Percentiles rank a stretch among this genome's conserved stretches.
Conservation (phyloP, 1,284 basidiomycete genomes). For the Cystobasidium sp. region DNA sequence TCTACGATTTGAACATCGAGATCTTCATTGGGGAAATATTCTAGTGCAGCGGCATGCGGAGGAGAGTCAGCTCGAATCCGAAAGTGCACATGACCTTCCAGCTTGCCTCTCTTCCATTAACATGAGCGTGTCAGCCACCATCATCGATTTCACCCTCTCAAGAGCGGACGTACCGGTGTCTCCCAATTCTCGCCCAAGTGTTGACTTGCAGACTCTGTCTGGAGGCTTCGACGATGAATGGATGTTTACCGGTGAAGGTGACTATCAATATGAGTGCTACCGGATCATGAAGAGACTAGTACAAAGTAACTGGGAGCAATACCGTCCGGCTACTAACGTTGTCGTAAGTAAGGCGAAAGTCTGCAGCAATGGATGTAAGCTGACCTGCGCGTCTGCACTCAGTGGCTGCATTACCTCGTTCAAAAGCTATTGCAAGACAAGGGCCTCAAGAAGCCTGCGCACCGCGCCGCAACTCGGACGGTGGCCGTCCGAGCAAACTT, state of each 20-base stretch:
- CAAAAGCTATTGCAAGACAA: constrained; percentile 73
- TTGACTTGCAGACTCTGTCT: constrained; percentile 45
- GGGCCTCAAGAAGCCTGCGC: constrained; percentile 62
- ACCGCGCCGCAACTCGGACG: neutral
- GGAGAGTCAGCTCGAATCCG: neutral
- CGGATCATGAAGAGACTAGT: constrained; percentile 76
- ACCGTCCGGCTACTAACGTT: constrained; percentile 80
- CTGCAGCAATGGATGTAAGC: neutral
- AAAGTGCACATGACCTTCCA: neutral
- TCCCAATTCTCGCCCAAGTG: constrained; percentile 51
- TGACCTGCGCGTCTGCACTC: neutral
- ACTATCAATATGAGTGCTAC: constrained; percentile 94
- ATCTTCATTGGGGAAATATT: constrained; percentile 97
- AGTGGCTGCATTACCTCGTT: constrained; percentile 83
- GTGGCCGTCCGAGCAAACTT: neutral
- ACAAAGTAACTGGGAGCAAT: constrained; percentile 70
- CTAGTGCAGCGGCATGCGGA: constrained; percentile 66
- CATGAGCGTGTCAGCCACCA: constrained; percentile 67
- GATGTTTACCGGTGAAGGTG: constrained; percentile 64
- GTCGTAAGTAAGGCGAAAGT: constrained; percentile 65
- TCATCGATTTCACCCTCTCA: constrained; percentile 94
- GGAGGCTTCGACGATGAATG: constrained; percentile 56
- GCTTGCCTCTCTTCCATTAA: neutral
- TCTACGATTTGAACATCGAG: constrained; percentile 92
- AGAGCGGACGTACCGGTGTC: constrained; percentile 63